Evolutionary conservation across 768 basidiomycete species (phyloP).

Genomic region (Phylloporus scabripes): DNA sequence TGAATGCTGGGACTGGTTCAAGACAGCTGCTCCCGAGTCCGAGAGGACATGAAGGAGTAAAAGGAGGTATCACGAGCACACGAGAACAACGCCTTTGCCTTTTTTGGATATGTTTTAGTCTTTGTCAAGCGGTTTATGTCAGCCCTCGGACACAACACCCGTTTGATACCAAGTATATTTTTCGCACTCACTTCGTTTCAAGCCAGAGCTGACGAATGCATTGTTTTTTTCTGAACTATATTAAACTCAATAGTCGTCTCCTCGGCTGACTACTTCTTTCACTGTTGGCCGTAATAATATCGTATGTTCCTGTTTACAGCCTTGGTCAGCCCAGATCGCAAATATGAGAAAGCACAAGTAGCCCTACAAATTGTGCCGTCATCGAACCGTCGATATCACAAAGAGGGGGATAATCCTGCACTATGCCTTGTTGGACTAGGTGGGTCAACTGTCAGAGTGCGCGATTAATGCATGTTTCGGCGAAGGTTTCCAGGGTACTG

Average conservation of each 20-base stretch:
- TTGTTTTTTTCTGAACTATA: slow-evolving; percentile 3
- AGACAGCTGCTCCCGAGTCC: not conserved
- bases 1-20: not conserved
- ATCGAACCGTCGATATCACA: slow-evolving; percentile 80
- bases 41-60: not conserved
- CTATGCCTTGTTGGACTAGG: slow-evolving; percentile 81
- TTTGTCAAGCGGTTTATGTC: slow-evolving; percentile 1
- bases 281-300: slow-evolving; percentile 79
- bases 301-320: slow-evolving; percentile 64
- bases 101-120: slow-evolving; percentile 18
- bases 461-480: not conserved
- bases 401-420: slow-evolving; percentile 89
- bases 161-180: not conserved
- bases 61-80: not conserved
- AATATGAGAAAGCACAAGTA: not conserved
- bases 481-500: slow-evolving; percentile 17
- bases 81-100: slow-evolving; percentile 8
- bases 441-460: slow-evolving; percentile 64
- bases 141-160: not conserved
- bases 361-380: slow-evolving; percentile 86
- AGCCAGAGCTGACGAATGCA: not conserved
- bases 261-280: slow-evolving; percentile 81
- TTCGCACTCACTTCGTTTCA: slow-evolving; percentile 7
- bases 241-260: slow-evolving; percentile 63
- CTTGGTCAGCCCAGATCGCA: slow-evolving; percentile 4